Percentiles rank a stretch among this genome's conserved stretches.
These are phyloP conservation scores for Ilex paraguariensis DNA, from an alignment of 305 asterid genomes.

Conservation along the genomic window DNA sequence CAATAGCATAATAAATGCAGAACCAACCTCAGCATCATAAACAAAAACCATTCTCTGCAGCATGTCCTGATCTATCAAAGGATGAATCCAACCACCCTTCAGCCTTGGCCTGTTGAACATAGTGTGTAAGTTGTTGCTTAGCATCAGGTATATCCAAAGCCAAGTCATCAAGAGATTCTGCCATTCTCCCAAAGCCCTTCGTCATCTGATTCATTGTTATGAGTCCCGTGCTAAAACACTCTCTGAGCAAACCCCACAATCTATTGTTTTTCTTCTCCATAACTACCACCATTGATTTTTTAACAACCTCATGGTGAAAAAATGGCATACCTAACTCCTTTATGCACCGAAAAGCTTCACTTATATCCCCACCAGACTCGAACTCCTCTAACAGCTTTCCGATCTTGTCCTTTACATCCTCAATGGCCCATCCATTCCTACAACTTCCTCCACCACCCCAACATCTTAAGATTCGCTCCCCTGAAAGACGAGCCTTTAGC, in stretches of 20 bases:
- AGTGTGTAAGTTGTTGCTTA: slow-evolving; percentile 45
- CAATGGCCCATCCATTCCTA: slow-evolving; percentile 64
- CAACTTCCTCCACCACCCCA: slow-evolving; percentile 91
- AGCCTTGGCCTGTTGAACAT: slow-evolving; percentile 40
- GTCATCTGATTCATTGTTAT: slow-evolving; percentile 77
- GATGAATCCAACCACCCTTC: slow-evolving; percentile 83
- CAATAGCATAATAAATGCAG: background rate
- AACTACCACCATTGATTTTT: slow-evolving; percentile 53
- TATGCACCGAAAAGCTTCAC: slow-evolving; percentile 85
- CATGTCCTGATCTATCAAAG: slow-evolving; percentile 15
- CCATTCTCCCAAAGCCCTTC: slow-evolving; percentile 66
- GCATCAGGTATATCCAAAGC: slow-evolving; percentile 93
- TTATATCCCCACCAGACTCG: slow-evolving; percentile 72
- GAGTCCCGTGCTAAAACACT: slow-evolving; percentile 71
- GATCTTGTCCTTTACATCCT: slow-evolving; percentile 81
- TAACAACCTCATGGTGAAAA: slow-evolving; percentile 90
- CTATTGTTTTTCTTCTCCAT: slow-evolving; percentile 76
- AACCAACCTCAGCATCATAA: slow-evolving; percentile 8
- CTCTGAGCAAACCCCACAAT: slow-evolving; percentile 53
- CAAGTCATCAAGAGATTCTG: slow-evolving; percentile 74
- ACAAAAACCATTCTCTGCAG: slow-evolving; percentile 32
- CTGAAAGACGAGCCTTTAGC: slow-evolving; percentile 70
- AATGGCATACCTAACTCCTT: slow-evolving; percentile 93
- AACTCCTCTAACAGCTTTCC: slow-evolving; percentile 68
- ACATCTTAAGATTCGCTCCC: slow-evolving; percentile 84